Evolutionary conservation across 73 alveolate genomes (phyloP), one percentile per base, ranked within the genome.

Genomic region (Paramecium biaurelia): DNA sequence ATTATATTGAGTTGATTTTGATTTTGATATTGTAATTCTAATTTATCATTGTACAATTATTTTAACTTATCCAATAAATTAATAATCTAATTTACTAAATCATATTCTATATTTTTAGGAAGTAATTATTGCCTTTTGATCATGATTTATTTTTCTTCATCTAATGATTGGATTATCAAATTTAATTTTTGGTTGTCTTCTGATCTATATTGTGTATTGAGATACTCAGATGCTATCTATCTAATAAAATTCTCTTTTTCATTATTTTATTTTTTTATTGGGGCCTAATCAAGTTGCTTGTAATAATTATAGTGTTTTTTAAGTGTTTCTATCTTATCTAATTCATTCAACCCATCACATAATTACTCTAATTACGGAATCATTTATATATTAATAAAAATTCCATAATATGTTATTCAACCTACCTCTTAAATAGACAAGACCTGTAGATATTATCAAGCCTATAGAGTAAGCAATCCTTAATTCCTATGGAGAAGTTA

Each of bases 281-380:
- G 84, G 26, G 84, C 84, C 11, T 18, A 4, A 5, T 41, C 42
- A 10, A 30, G 12, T 21, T 21, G n/a, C 14, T 79, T 24, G n/a
- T 11, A 79, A 79, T 79, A 79, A 12, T 45, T 42, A 57, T 43
- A 79, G 34, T 79, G 90, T 42, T 79, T 79, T 79, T 79, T 38
- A 14, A 79, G 42, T 5, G 56, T 45, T 47, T 79, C 70, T 2
- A 43, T 43, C 47, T 79, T 79, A 4, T 79, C 90, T 21, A 79
- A 79, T 79, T 79, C 90, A 79, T 79, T 79, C 15, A 20, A 79
- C 11, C 90, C 90, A 8, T 42, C 90, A 23, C 90, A 32, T 42
- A 79, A 79, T 30, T 79, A 32, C 42, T 43, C 90, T 24, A 79
- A 79, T 79, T 79, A 32, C 26, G 90, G 90, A 79, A 79, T 79